Evolutionary conservation across 768 basidiomycete species (phyloP).

Genomic region (Lenzites betulinus): DNA sequence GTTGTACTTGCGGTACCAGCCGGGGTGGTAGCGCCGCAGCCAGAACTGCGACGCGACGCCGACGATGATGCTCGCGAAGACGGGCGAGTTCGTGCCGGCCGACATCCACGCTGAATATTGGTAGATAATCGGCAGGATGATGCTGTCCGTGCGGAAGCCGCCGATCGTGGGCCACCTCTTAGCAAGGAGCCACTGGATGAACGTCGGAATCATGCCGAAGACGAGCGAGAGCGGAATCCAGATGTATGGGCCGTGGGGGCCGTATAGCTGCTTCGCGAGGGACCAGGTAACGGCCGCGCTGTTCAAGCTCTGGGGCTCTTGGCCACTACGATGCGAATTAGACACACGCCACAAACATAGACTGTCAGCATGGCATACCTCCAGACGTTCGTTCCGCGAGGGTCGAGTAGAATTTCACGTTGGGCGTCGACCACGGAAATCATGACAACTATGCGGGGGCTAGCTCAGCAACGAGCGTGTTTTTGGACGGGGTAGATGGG

Average conservation of each 20-base stretch:
- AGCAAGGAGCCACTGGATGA: slow-evolving; percentile 54
- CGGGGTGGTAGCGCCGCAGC: slow-evolving; percentile 57
- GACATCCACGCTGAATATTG: slow-evolving; percentile 44
- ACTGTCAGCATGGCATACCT: slow-evolving; percentile 8
- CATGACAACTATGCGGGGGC: slow-evolving; percentile 50
- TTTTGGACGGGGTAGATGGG: not conserved
- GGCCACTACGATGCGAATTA: slow-evolving; percentile 39
- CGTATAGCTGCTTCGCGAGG: slow-evolving; percentile 58
- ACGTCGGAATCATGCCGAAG: slow-evolving; percentile 54
- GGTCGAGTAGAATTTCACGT: slow-evolving; percentile 52
- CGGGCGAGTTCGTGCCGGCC: slow-evolving; percentile 57
- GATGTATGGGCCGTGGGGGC: slow-evolving; percentile 55
- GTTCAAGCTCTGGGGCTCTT: slow-evolving; percentile 53
- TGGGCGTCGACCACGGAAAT: slow-evolving; percentile 53
- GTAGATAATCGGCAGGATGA: slow-evolving; percentile 61
- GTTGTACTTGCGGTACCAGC: slow-evolving; percentile 70
- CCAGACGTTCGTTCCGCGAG: slow-evolving; percentile 64
- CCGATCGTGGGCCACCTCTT: slow-evolving; percentile 61
- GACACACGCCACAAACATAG: not conserved
- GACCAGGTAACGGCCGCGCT: slow-evolving; percentile 67
- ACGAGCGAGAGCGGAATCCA: slow-evolving; percentile 55
- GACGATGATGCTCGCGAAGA: slow-evolving; percentile 44
- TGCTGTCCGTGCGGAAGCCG: slow-evolving; percentile 47
- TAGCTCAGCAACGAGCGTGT: not conserved
- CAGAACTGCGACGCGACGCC: slow-evolving; percentile 51